Percentiles rank a stretch among this genome's conserved stretches.
These are phyloP conservation scores for Aspergillus sp. DNA, from an alignment of 2,329 filamentous ascomycete species.

Conservation along the genomic window DNA sequence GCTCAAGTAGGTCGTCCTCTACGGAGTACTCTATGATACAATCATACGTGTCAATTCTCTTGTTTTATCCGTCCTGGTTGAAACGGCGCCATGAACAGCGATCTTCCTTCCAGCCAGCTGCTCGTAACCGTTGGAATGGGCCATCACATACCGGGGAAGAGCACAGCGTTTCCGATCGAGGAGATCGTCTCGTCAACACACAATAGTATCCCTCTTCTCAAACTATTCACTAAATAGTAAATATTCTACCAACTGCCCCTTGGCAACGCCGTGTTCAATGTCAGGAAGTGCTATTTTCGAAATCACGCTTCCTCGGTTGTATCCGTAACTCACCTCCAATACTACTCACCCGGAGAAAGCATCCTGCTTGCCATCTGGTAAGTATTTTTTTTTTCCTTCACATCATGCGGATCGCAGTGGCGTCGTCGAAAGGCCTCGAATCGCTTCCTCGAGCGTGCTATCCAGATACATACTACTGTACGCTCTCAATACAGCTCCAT, in stretches of 20 bases:
- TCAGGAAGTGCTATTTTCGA: no score
- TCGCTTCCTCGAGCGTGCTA: background rate
- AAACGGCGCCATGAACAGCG: constrained; percentile 16
- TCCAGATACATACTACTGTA: background rate
- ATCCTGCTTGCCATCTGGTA: background rate
- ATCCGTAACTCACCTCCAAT: background rate
- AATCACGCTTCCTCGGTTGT: background rate
- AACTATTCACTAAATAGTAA: background rate
- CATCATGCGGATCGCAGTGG: background rate
- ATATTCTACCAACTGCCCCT: background rate
- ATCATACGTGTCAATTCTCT: constrained; percentile 12
- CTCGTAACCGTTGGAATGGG: constrained; percentile 28
- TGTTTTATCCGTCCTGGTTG: constrained; percentile 16
- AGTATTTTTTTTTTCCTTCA: background rate
- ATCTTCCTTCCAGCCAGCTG: constrained; percentile 13
- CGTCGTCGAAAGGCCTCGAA: background rate
- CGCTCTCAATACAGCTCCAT: background rate
- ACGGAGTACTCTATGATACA: constrained; percentile 1
- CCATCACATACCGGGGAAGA: constrained; percentile 32
- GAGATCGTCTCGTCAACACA: constrained; percentile 21
- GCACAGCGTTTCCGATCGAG: constrained; percentile 25
- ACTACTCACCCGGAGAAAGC: background rate
- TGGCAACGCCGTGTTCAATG: constrained; percentile 13
- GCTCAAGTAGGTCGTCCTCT: no score
- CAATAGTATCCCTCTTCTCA: background rate